Evolutionary conservation across 495 filamentous ascomycete genomes (phyloP).

Genomic region (Jackrogersella minutella): DNA sequence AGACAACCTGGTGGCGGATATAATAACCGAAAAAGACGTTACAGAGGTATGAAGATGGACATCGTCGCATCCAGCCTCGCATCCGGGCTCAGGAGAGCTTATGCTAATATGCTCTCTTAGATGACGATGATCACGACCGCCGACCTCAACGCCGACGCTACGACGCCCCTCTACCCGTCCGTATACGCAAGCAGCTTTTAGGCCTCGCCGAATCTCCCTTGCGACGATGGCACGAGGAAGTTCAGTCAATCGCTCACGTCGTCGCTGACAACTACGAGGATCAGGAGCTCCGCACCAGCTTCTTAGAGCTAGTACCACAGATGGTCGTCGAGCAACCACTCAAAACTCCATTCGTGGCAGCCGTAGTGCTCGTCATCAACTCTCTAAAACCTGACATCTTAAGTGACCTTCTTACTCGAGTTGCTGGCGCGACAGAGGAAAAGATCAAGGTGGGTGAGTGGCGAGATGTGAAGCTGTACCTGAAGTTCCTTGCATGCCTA

Average conservation of each 20-base stretch:
- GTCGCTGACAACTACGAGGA: conserved; percentile 85
- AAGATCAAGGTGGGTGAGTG: conserved; percentile 76
- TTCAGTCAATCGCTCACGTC: conserved; percentile 74
- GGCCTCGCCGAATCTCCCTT: conserved; percentile 86
- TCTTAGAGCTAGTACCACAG: conserved; percentile 75
- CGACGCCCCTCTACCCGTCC: conserved; percentile 77
- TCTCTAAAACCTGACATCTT: conserved; percentile 74
- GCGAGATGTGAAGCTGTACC: conserved; percentile 87
- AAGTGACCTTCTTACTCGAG: conserved; percentile 69
- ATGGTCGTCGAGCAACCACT: conserved; percentile 90
- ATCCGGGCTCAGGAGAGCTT: not conserved
- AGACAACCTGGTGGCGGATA: conserved; percentile 62
- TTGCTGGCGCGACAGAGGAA: conserved; percentile 64
- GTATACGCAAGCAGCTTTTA: conserved; percentile 81
- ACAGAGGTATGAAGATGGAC: conserved; percentile 56
- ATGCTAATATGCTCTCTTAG: conserved; percentile 50
- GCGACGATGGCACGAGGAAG: conserved; percentile 82
- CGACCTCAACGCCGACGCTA: conserved; percentile 78
- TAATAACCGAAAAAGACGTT: conserved; percentile 71
- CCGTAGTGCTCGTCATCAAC: conserved; percentile 79
- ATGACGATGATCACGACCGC: conserved; percentile 78
- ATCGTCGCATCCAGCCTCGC: conserved; percentile 11
- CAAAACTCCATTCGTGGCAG: conserved; percentile 92
- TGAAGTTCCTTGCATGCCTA: conserved; percentile 85
- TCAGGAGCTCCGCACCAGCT: conserved; percentile 68